Evolutionary conservation across 176 grass and related monocot genomes (phyloP).

Genomic region (Musa beccarii): DNA sequence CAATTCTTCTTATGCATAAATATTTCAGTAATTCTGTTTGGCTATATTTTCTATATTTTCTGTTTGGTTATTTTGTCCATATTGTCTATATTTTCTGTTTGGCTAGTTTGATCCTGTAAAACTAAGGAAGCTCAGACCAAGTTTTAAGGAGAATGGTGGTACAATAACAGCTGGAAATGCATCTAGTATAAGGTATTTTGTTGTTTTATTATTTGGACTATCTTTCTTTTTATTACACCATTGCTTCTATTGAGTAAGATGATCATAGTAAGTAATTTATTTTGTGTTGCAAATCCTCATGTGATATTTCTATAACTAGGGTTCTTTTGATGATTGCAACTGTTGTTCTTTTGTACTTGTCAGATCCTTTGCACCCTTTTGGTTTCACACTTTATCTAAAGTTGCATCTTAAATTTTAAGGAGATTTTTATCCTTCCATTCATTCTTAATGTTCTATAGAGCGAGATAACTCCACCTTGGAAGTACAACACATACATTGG

Average conservation of each 20-base stretch:
- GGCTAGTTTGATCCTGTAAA: conserved; percentile 23
- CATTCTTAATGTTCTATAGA: too few species aligned
- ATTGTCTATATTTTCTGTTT: neutral
- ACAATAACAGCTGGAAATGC: conserved; percentile 26
- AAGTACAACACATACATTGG: too few species aligned
- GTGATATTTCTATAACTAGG: neutral
- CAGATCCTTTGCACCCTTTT: too few species aligned
- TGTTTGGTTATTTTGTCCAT: conserved; percentile 7
- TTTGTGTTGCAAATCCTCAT: neutral
- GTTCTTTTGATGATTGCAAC: neutral
- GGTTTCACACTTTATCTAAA: too few species aligned
- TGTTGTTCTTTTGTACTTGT: neutral
- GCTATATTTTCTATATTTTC: neutral
- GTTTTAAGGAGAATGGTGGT: conserved; percentile 22
- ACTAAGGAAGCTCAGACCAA: conserved; percentile 20
- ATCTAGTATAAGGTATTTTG: conserved; percentile 22
- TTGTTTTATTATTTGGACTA: neutral
- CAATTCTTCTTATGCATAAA: neutral
- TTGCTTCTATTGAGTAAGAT: neutral
- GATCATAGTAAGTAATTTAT: neutral
- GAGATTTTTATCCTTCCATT: too few species aligned
- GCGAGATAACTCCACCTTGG: too few species aligned
- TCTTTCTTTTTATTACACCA: neutral
- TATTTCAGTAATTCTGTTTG: neutral
- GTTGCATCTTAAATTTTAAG: too few species aligned